Base-by-base conservation (phyloP, 768 basidiomycete genomes). In the Lentinus tigrinus region DNA sequence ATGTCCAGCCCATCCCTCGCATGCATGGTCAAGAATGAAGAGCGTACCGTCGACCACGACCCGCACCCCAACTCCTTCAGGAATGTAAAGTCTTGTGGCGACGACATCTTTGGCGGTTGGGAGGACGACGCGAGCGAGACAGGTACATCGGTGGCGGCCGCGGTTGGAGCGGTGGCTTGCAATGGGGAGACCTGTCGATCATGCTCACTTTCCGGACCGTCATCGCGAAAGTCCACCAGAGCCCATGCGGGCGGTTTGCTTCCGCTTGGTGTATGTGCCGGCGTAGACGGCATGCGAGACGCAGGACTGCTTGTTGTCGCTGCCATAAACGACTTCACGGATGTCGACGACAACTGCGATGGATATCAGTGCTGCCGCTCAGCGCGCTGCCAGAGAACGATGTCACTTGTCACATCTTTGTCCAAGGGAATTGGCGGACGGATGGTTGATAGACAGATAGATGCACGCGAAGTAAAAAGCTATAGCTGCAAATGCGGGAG, bases 31-130 rank as follows among this genome's bases (percentile, higher is more conserved):
- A 39, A 5, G 24, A 31, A 28, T 7, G 17, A 34, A 14, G 1
- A 4, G 27, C 57, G 19, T 23, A 61, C 59, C 14, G 59, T 56
- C n/a, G 59, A 61, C 59, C 59, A 61, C 39, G 59, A 61, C 6
- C 59, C 59, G 24, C 54, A 52, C 17, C 59, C 59, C 39, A 61
- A 24, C 28, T 61, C 59, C 26, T 40, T 56, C 39, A 52, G 14
- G 17, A 61, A 61, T 19, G 37, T 36, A 16, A 61, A 53, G 17
- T 61, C 54, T 14, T 56, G 39, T 8, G 59, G 59, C 19, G 54
- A 47, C 9, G 50, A 26, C 59, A 61, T 56, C 23, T 39, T 56
- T 0, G 55, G 28, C 1, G 43, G 40, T 24, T 50, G 54, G 2
- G 24, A 3, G 14, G 27, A 19, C 27, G 49, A 23, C 23, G 23